Percentiles rank a stretch among this genome's conserved stretches.
These are phyloP conservation scores for Neurospora sp. DNA, from an alignment of 495 filamentous ascomycete genomes.

Conservation along the genomic window DNA sequence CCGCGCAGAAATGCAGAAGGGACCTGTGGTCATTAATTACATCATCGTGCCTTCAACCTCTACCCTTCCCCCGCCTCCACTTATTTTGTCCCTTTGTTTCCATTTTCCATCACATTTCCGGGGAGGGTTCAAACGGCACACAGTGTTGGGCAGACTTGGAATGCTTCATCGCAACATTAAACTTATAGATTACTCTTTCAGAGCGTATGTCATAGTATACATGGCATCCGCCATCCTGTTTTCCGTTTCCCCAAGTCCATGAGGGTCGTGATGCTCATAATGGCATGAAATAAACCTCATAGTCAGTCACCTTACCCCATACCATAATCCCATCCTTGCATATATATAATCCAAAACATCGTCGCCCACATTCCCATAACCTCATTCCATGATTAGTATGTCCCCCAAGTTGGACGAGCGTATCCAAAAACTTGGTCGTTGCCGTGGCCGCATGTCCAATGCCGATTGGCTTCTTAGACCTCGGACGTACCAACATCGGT, in stretches of 20 bases:
- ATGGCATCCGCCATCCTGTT: neutral
- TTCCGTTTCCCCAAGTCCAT: neutral
- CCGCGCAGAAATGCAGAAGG: neutral
- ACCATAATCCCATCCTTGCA: neutral
- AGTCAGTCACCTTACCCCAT: neutral
- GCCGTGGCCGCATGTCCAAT: neutral
- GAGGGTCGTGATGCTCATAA: neutral
- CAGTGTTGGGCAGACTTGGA: neutral
- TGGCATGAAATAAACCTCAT: neutral
- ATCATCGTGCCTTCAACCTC: slow-evolving; percentile 2
- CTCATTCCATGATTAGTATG: neutral
- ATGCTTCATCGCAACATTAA: neutral
- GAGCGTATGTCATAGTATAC: neutral
- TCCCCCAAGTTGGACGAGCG: neutral
- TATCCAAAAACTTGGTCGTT: neutral
- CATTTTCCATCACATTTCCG: neutral
- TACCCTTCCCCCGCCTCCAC: neutral
- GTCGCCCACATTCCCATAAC: neutral
- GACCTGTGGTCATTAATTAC: neutral
- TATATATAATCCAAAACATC: neutral
- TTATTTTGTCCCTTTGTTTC: neutral
- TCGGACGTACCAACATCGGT: neutral
- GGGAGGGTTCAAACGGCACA: neutral
- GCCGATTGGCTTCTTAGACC: neutral
- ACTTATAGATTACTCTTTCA: neutral